phyloP scores from a whole-genome alignment of 208 protist genomes.

The Wallacemonas collosoma region DNA sequence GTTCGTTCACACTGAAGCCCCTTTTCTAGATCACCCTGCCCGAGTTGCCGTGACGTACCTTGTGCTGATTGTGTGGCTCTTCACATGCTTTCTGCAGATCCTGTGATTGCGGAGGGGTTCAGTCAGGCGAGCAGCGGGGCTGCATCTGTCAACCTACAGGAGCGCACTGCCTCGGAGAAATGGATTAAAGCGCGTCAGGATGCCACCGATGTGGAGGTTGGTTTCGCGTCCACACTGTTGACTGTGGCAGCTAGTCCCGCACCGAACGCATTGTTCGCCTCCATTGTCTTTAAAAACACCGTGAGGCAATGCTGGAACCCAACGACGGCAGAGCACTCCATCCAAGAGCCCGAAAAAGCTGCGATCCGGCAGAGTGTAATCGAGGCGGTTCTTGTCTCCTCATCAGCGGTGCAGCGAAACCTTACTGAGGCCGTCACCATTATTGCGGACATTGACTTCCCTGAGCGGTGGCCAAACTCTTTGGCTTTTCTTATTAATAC shows the following conservation, averaged over 20 bases:
- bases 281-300: conserved; percentile 89
- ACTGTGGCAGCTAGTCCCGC: conserved; percentile 34
- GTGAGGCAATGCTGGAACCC: conserved; percentile 84
- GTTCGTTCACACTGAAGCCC: too few species aligned
- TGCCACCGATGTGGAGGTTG: conserved; percentile 62
- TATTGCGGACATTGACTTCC: conserved; percentile 93
- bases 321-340: conserved; percentile 72
- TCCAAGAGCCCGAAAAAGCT: conserved; percentile 73
- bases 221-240: conserved; percentile 71
- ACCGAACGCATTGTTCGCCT: conserved; percentile 52
- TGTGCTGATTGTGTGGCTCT: background rate
- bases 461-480: conserved; percentile 81
- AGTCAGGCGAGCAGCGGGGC: conserved; percentile 39
- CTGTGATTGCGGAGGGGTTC: conserved; percentile 33
- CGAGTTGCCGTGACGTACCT: too few species aligned
- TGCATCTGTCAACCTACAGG: conserved; percentile 44
- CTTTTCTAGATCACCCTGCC: too few species aligned
- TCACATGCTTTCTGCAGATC: conserved; percentile 11
- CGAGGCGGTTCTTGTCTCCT: conserved; percentile 55
- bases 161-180: conserved; percentile 56
- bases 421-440: conserved; percentile 89
- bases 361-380: conserved; percentile 61
- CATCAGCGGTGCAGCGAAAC: conserved; percentile 72
- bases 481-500: conserved; percentile 62
- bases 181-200: conserved; percentile 65